Evolutionary conservation across 495 filamentous ascomycete species (phyloP).

Genomic region (Penicillium coffeae): DNA sequence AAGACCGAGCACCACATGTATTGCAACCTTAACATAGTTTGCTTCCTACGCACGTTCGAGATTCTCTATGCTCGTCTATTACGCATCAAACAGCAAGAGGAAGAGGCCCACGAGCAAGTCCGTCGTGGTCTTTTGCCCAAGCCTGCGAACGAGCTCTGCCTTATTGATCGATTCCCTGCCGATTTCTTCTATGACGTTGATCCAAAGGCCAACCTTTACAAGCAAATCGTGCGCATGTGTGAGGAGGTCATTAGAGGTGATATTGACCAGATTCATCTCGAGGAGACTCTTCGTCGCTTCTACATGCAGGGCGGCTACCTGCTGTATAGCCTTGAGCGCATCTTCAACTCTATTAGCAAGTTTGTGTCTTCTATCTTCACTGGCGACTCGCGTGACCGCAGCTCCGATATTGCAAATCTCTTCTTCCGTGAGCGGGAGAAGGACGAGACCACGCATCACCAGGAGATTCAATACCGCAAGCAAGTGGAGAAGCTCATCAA

Average conservation of each 20-base stretch:
- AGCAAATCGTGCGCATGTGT: conserved; percentile 64
- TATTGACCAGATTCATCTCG: conserved; percentile 72
- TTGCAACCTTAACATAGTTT: conserved; percentile 81
- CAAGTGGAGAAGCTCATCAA: conserved; percentile 81
- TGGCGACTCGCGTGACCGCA: conserved; percentile 85
- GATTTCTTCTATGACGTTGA: conserved; percentile 75
- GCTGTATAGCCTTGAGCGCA: conserved; percentile 82
- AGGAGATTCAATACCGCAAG: conserved; percentile 81
- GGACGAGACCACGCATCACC: conserved; percentile 75
- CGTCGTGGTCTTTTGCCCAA: conserved; percentile 61
- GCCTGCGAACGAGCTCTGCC: conserved; percentile 72
- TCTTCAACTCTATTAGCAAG: conserved; percentile 71
- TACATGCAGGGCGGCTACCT: conserved; percentile 88
- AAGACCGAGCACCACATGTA: conserved; percentile 81
- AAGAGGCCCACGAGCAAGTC: conserved; percentile 67
- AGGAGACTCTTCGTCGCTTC: conserved; percentile 83
- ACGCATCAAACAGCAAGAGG: conserved; percentile 74
- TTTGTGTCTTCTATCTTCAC: conserved; percentile 71
- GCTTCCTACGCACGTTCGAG: conserved; percentile 90
- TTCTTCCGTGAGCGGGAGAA: conserved; percentile 78
- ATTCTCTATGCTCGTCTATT: conserved; percentile 79
- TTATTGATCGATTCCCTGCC: conserved; percentile 70
- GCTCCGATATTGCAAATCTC: conserved; percentile 73
- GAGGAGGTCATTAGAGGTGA: conserved; percentile 68
- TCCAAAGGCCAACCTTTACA: conserved; percentile 62